These are phyloP conservation scores for Verticillium isaacii DNA, from an alignment of 2,329 filamentous ascomycete species.

Conservation along the genomic window DNA sequence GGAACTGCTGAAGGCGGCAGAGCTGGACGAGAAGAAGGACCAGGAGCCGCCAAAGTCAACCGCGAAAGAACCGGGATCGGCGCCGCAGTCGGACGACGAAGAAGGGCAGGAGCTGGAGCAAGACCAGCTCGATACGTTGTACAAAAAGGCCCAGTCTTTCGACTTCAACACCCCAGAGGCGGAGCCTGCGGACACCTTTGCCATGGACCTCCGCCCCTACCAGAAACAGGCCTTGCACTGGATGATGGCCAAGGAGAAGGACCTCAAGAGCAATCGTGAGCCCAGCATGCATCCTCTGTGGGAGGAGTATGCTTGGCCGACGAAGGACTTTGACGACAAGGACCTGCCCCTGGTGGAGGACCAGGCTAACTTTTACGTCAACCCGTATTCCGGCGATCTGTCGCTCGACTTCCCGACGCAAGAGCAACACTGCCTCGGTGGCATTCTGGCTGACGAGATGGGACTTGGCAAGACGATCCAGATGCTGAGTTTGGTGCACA, in stretches of 20 bases:
- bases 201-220: conserved; percentile 80
- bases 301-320: conserved; percentile 92
- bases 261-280: conserved; percentile 65
- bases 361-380: conserved; percentile 82
- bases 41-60: conserved; percentile 41
- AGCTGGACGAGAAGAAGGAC: conserved; percentile 74
- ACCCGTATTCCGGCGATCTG: conserved; percentile 92
- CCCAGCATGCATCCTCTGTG: conserved; percentile 93
- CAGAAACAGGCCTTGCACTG: conserved; percentile 94
- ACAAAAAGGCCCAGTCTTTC: conserved; percentile 94
- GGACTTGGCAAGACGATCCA: conserved; percentile 97
- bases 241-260: conserved; percentile 93
- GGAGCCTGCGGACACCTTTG: conserved; percentile 77
- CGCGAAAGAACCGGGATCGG: conserved; percentile 34
- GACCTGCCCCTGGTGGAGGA: conserved; percentile 61
- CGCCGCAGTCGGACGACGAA: conserved; percentile 63
- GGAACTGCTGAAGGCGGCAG: conserved; percentile 79
- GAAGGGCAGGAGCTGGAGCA: conserved; percentile 91
- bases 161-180: conserved; percentile 89
- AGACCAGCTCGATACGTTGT: conserved; percentile 88
- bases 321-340: conserved; percentile 80
- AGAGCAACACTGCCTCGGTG: conserved; percentile 90
- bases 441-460: conserved; percentile 95
- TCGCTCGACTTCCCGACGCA: conserved; percentile 89
- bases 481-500: conserved; percentile 91